These are phyloP conservation scores for Komagataella pseudopastoris DNA, from an alignment of 805 yeast genomes.

Conservation along the genomic window DNA sequence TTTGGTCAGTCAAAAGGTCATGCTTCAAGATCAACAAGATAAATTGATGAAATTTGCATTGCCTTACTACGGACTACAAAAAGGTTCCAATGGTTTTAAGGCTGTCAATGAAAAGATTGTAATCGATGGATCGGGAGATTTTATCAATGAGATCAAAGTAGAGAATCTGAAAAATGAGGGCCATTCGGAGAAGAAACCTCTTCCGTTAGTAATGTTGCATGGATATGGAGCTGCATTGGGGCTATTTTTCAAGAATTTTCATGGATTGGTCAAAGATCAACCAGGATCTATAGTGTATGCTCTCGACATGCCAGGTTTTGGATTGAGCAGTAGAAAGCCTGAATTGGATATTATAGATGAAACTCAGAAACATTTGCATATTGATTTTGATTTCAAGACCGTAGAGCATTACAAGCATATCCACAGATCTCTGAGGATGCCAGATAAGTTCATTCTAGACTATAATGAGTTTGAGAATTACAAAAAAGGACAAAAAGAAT, in stretches of 20 bases:
- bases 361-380: slow-evolving; percentile 11
- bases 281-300: slow-evolving; percentile 19
- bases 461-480: slow-evolving; percentile 14
- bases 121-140: slow-evolving; percentile 3
- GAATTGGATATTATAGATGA: slow-evolving; percentile 12
- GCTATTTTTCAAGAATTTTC: slow-evolving; percentile 41
- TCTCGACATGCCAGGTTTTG: slow-evolving; percentile 41
- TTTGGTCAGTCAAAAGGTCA: neutral
- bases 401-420: slow-evolving; percentile 9
- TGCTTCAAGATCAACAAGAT: slow-evolving; percentile 8
- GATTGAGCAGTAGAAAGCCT: slow-evolving; percentile 34
- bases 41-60: slow-evolving; percentile 8
- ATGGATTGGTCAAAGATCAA: slow-evolving; percentile 21
- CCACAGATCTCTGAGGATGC: slow-evolving; percentile 12
- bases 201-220: slow-evolving; percentile 36
- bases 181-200: neutral
- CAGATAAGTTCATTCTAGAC: slow-evolving; percentile 8
- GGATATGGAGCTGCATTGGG: slow-evolving; percentile 47
- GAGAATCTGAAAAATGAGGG: slow-evolving; percentile 6
- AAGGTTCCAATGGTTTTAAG: slow-evolving; percentile 2
- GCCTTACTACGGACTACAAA: slow-evolving; percentile 12
- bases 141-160: slow-evolving; percentile 14
- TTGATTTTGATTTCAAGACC: slow-evolving; percentile 10
- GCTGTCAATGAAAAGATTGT: slow-evolving; percentile 9
- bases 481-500: slow-evolving; percentile 20